Evolutionary conservation across 2,329 filamentous ascomycete species (phyloP).

Genomic region (Colletotrichum sp.): DNA sequence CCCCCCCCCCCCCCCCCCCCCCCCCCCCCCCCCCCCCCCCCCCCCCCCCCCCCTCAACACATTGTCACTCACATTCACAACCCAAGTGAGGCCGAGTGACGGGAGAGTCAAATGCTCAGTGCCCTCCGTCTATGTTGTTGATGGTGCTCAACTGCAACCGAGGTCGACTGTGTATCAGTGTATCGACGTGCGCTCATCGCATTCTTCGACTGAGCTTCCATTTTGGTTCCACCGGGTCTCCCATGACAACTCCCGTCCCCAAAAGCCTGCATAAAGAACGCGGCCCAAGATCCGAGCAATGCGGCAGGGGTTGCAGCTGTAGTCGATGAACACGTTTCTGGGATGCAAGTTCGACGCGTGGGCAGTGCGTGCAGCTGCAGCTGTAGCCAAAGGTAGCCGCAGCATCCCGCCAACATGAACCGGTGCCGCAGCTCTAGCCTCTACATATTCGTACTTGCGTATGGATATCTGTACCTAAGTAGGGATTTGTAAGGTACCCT

Average conservation of each 20-base stretch:
- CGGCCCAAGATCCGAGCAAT: neutral
- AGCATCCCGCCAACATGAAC: neutral
- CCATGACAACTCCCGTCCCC: conserved; percentile 11
- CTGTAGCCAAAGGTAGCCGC: neutral
- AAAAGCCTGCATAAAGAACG: neutral
- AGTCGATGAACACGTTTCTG: neutral
- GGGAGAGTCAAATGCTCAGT: neutral
- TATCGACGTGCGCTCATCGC: neutral
- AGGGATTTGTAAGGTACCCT: neutral
- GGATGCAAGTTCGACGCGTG: conserved; percentile 19
- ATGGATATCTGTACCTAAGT: too few species aligned
- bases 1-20: too few species aligned
- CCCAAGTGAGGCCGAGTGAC: neutral
- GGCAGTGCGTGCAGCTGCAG: neutral
- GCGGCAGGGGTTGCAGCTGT: conserved; percentile 15
- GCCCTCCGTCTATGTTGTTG: too few species aligned
- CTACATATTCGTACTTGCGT: neutral
- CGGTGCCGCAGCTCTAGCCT: neutral
- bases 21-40: too few species aligned
- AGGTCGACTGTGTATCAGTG: neutral
- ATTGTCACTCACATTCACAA: neutral
- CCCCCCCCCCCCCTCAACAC: too few species aligned
- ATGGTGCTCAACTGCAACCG: neutral
- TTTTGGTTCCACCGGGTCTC: neutral
- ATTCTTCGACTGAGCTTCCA: conserved; percentile 3